phyloP scores from a whole-genome alignment of 2,329 filamentous ascomycete genomes.

The Fusarium sp. region DNA sequence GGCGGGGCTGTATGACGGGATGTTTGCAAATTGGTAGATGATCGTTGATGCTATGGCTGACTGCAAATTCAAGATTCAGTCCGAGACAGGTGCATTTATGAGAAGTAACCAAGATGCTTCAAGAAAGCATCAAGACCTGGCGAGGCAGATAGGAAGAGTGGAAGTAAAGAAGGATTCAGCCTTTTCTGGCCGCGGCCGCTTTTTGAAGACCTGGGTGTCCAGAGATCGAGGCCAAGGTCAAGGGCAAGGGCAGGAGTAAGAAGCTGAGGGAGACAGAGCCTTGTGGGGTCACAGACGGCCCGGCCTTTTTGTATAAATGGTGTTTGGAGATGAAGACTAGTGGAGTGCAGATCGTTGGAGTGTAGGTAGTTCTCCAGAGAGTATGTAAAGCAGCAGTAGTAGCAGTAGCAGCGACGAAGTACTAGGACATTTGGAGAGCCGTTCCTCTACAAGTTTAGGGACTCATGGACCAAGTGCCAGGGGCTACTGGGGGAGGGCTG shows the following conservation, averaged over 20 bases:
- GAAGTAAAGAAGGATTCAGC: slow-evolving; percentile 39
- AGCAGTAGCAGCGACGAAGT: slow-evolving; percentile 20
- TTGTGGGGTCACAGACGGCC: slow-evolving; percentile 43
- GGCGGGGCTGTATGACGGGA: slow-evolving; percentile 30
- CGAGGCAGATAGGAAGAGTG: slow-evolving; percentile 42
- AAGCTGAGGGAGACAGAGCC: slow-evolving; percentile 41
- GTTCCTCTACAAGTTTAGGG: slow-evolving; percentile 41
- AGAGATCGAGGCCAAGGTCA: slow-evolving; percentile 29
- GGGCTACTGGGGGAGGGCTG: slow-evolving; percentile 16
- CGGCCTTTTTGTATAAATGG: slow-evolving; percentile 46
- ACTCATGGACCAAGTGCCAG: slow-evolving; percentile 31
- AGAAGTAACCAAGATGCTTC: slow-evolving; percentile 25
- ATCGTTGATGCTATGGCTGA: slow-evolving; percentile 36
- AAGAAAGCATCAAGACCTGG: slow-evolving; percentile 29
- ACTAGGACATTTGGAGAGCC: slow-evolving; percentile 35
- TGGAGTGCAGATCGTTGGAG: slow-evolving; percentile 45
- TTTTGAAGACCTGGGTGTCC: slow-evolving; percentile 42
- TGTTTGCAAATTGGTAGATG: slow-evolving; percentile 27
- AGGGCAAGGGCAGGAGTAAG: slow-evolving; percentile 33
- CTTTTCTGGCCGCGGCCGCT: slow-evolving; percentile 47
- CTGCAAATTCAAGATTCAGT: slow-evolving; percentile 30
- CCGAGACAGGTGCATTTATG: slow-evolving; percentile 46
- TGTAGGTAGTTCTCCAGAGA: slow-evolving; percentile 26
- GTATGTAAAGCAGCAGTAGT: neutral
- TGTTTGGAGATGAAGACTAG: slow-evolving; percentile 43